Evolutionary conservation across 2,329 filamentous ascomycete genomes (phyloP), one percentile per base, ranked within the genome.

Genomic region (Colletotrichum limetticola): DNA sequence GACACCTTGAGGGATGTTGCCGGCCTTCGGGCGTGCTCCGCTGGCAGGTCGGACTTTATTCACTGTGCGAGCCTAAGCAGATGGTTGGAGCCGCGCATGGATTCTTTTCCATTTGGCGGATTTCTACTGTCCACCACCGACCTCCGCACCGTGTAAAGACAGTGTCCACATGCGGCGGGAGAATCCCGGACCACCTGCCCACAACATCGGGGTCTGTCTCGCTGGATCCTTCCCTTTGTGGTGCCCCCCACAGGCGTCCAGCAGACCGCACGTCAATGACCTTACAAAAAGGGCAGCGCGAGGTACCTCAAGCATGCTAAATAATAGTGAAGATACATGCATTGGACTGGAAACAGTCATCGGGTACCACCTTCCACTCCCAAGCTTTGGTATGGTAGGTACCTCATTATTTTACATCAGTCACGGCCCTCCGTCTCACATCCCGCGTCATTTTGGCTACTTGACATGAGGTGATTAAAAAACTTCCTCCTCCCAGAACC

Each of bases 401-500:
- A n/a, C 55, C 55, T 57, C 5, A 19, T 32, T 12, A 7, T 35
- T 62, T 68, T 62, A 37, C 57, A 42, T 55, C 57, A 35, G 35
- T 63, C 66, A 42, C 42, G 35, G 56, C 66, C 55, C 28, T 69
- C 37, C 28, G n/a, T 52, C 28, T 52, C n/a, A 35, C 68, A 68
- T 62, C 49, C 65, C 52, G 37, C 69, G 58, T 71, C 65, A 71
- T 68, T 71, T 57, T 57, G 49, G 61, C 35, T 52, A 16, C 53
- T 46, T 30, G 35, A 32, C 61, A 63, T 71, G 42, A 49, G 19
- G 42, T 49, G 42, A n/a, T 22, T 49, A 49, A 68, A 68, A 68
- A 70, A 42, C 42, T 53, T 62, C 46, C 57, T 49, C 61, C 32
- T 71, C 58, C 63, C 69, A 52, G 37, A 52, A 49, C 52, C 57